Evolutionary conservation across 2,329 filamentous ascomycete genomes (phyloP), one percentile per base, ranked within the genome.

Genomic region (Claviceps maximensis): DNA sequence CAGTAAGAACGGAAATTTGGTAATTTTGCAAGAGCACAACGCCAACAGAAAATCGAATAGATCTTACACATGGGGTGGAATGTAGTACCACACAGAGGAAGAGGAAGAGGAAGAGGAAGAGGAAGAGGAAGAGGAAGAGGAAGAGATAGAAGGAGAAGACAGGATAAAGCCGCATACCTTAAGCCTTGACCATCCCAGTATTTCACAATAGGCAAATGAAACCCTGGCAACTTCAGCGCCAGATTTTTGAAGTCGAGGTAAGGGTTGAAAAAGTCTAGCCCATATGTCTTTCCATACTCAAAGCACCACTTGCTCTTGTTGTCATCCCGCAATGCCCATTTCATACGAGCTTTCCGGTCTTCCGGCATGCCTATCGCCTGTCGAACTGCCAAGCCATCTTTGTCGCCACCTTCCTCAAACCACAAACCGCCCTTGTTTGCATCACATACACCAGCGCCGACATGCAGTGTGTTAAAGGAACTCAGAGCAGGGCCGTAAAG

Each of bases 161-260:
- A 36, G 31, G n/a, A 12, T 56, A 50, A 29, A 12, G 56, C 54
- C 40, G 50, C 79, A 71, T 74, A 90, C 85, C 86, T 77, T 49
- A 89, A 69, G 13, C 80, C 80, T 70, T 90, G 84, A 0, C 86
- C 86, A 61, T 90, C 86, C 84, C 86, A 89, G 64, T 88, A 89
- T 60, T 78, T 82, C 66, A 89, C 80, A 51, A 91, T 83, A 1
- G 82, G 81, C 21, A 89, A 68, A 12, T 80, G 80, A 60, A 89
- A 87, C 0, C 86, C 84, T 0, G 87, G 87, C 31, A 93, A 63
- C 50, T 79, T 76, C 23, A 93, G 69, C 29, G 84, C 76, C 61
- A 91, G 83, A 59, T 84, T 83, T 67, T 66, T 64, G 66, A 97
- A 96, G 67, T 95, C 89, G 47, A 98, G 69, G 68, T 95, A 96